Conservation (phyloP, 768 basidiomycete species). For the Macrolepiota albuminosa region DNA sequence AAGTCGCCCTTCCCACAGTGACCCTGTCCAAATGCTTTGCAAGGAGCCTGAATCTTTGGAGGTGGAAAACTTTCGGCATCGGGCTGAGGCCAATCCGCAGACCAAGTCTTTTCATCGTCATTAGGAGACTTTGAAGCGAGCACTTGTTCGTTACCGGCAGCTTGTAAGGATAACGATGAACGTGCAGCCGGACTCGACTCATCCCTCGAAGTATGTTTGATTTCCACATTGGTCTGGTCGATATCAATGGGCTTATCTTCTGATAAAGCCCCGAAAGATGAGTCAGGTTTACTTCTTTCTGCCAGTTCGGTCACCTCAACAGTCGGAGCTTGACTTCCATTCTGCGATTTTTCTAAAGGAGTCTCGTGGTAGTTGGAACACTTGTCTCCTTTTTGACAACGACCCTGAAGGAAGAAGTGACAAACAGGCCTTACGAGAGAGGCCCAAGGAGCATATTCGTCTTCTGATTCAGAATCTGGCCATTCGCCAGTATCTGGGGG, state of each 20-base stretch:
- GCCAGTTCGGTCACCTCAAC: background rate
- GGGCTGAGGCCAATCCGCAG: constrained; percentile 14
- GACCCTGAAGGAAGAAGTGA: background rate
- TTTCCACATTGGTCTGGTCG: background rate
- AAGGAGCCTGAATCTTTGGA: constrained; percentile 21
- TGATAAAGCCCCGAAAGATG: background rate
- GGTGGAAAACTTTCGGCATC: constrained; percentile 1
- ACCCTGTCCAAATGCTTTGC: constrained; percentile 31
- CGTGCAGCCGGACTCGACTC: background rate
- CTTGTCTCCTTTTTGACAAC: background rate
- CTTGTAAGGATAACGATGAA: background rate
- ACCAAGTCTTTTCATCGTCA: constrained; percentile 17
- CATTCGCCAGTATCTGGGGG: background rate
- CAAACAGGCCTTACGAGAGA: background rate
- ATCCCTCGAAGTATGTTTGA: background rate
- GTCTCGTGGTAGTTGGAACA: background rate
- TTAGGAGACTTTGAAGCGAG: background rate
- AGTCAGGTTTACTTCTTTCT: background rate
- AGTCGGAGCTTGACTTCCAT: background rate
- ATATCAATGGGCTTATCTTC: background rate
- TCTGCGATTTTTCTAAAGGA: background rate
- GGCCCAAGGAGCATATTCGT: constrained; percentile 7
- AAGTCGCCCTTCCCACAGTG: constrained; percentile 24
- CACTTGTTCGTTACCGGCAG: background rate
- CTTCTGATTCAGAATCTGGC: constrained; percentile 4